Conservation (phyloP, 192 early-diverging fungal species). For the Haplosporangium gracile region DNA sequence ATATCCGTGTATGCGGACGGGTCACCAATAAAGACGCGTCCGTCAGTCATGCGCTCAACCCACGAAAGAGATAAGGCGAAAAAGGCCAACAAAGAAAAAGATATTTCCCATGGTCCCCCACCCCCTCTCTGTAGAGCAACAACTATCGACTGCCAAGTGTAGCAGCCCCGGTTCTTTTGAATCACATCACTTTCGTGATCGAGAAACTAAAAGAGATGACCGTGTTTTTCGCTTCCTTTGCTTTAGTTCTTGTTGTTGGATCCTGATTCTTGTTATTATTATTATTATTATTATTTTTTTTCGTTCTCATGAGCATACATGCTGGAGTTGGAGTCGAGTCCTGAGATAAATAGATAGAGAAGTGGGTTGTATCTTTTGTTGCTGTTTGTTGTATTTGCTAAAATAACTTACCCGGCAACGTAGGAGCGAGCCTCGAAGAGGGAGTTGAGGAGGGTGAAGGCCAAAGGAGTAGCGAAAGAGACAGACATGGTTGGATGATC, state of each 20-base stretch:
- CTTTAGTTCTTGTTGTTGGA: background rate
- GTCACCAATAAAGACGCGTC: slow-evolving; percentile 6
- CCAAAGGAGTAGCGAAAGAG: slow-evolving; percentile 71
- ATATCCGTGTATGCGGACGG: background rate
- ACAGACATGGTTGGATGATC: slow-evolving; percentile 69
- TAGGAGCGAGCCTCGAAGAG: slow-evolving; percentile 84
- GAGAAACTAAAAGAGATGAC: background rate
- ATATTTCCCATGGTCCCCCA: background rate
- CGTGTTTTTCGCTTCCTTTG: background rate
- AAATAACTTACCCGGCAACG: slow-evolving; percentile 75
- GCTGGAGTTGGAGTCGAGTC: background rate
- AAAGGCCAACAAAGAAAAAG: background rate
- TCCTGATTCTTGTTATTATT: background rate
- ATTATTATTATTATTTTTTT: background rate
- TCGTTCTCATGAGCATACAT: background rate
- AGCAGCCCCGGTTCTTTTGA: background rate
- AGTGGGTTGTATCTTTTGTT: background rate
- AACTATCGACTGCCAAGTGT: no score
- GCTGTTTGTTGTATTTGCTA: background rate
- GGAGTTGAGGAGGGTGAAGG: slow-evolving; percentile 79
- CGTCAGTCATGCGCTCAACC: background rate
- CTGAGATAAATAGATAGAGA: background rate
- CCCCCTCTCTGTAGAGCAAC: background rate
- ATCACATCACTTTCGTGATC: background rate
- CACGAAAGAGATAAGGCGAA: background rate